A percentile compares a stretch with the other conserved stretches of the same genome.
These are phyloP conservation scores for Calonectria pteridis DNA, from an alignment of 2,329 filamentous ascomycete genomes.

Conservation along the genomic window DNA sequence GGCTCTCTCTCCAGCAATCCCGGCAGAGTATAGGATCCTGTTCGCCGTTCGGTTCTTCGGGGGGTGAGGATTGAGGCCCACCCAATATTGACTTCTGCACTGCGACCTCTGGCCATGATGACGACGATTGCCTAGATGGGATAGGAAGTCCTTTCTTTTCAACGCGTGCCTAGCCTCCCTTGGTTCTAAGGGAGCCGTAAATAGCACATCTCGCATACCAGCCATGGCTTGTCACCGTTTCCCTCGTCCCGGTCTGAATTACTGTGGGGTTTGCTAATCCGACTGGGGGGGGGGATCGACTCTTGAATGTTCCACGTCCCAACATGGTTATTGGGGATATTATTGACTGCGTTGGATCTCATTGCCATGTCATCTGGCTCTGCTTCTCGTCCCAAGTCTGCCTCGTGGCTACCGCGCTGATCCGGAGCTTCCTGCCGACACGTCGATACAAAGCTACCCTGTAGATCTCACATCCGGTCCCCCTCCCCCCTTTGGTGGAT, in stretches of 20 bases:
- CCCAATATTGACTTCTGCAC: background rate
- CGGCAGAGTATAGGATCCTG: background rate
- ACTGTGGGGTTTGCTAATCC: background rate
- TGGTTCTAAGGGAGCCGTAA: slow-evolving; percentile 9
- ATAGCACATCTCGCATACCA: slow-evolving; percentile 23
- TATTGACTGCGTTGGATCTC: background rate
- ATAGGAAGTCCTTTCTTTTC: background rate
- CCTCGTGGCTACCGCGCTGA: background rate
- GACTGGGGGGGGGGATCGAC: background rate
- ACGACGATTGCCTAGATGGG: background rate
- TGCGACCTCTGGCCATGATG: background rate
- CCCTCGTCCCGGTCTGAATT: slow-evolving; percentile 23
- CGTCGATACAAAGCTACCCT: background rate
- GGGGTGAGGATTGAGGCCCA: background rate
- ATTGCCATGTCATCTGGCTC: background rate
- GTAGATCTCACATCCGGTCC: background rate
- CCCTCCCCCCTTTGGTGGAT: background rate
- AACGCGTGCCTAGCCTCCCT: slow-evolving; percentile 16
- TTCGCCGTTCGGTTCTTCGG: background rate
- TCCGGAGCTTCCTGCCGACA: background rate
- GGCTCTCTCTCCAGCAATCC: background rate
- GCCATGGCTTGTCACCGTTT: slow-evolving; percentile 18
- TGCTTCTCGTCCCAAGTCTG: background rate
- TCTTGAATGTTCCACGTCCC: background rate
- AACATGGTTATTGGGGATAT: background rate